Evolutionary conservation across 1,284 basidiomycete genomes (phyloP).

Genomic region (Golubevia pallescens): DNA sequence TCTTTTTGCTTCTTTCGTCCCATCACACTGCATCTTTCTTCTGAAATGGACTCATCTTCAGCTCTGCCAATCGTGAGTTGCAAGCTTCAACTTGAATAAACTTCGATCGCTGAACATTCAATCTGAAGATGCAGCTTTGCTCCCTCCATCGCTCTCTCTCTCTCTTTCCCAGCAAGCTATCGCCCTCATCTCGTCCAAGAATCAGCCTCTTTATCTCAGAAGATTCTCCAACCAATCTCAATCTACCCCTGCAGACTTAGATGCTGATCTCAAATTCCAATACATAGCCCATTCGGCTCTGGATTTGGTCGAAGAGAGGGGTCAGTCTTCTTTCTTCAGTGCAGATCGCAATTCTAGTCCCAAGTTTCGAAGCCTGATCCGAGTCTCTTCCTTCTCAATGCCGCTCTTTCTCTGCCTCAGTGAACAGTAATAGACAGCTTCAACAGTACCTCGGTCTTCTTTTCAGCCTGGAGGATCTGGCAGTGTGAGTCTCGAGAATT

Average conservation of each 20-base stretch:
- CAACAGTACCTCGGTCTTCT: conserved; percentile 14
- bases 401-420: background rate
- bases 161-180: background rate
- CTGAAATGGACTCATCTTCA: background rate
- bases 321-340: conserved; percentile 5
- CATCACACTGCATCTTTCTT: too few relatives aligned
- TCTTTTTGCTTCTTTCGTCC: too few relatives aligned
- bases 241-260: background rate
- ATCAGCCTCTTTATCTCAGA: background rate
- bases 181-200: background rate
- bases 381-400: background rate
- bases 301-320: conserved; percentile 19
- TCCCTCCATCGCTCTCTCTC: too few relatives aligned
- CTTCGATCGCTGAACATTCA: too few relatives aligned
- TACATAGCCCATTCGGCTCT: conserved; percentile 20
- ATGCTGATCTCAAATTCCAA: conserved; percentile 10
- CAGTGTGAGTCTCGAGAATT: conserved; percentile 14
- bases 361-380: too few relatives aligned
- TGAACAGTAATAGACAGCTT: conserved; percentile 4
- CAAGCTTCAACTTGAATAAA: too few relatives aligned
- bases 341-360: too few relatives aligned
- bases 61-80: background rate
- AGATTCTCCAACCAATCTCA: background rate
- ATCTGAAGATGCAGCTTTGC: too few relatives aligned
- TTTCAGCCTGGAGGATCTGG: conserved; percentile 12